These are phyloP conservation scores for Nepenthes gracilis DNA, from an alignment of 148 eudicot species.

Conservation along the genomic window DNA sequence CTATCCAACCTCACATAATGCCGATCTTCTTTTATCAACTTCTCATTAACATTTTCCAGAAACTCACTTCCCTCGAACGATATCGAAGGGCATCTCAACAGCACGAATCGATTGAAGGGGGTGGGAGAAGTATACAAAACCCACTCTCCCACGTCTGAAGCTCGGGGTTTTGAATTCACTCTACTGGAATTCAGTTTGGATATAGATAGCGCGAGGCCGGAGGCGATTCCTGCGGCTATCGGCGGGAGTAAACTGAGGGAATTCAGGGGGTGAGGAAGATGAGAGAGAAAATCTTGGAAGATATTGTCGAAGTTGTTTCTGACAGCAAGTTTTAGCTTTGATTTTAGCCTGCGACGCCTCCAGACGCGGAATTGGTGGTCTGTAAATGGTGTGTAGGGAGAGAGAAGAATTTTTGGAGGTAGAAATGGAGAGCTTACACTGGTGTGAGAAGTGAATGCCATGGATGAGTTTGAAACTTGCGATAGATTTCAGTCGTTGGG, in stretches of 20 bases:
- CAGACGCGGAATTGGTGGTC: constrained; percentile 9
- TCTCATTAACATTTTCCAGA: constrained; percentile 44
- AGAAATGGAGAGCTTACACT: background rate
- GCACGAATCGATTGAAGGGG: constrained; percentile 82
- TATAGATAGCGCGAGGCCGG: constrained; percentile 30
- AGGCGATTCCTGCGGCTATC: constrained; percentile 36
- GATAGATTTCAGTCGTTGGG: too few relatives aligned
- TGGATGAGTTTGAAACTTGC: too few relatives aligned
- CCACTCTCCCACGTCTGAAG: constrained; percentile 52
- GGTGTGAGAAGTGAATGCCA: constrained; percentile 2
- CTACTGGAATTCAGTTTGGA: background rate
- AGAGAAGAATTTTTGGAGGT: background rate
- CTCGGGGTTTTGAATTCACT: background rate
- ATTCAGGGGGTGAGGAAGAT: constrained; percentile 15
- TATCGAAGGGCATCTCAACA: constrained; percentile 60
- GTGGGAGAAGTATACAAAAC: constrained; percentile 67
- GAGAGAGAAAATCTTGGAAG: constrained; percentile 19
- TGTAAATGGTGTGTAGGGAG: background rate
- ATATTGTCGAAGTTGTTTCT: constrained; percentile 15
- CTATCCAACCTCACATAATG: constrained; percentile 59
- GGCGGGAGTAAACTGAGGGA: constrained; percentile 31
- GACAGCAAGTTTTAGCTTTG: background rate
- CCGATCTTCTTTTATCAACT: constrained; percentile 50
- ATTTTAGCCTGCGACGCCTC: constrained; percentile 20
- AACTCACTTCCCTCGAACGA: constrained; percentile 28